A percentile compares a stretch with the other conserved stretches of the same genome.
phyloP scores from a whole-genome alignment of 208 protist genomes.

The Porcisia deanei region DNA sequence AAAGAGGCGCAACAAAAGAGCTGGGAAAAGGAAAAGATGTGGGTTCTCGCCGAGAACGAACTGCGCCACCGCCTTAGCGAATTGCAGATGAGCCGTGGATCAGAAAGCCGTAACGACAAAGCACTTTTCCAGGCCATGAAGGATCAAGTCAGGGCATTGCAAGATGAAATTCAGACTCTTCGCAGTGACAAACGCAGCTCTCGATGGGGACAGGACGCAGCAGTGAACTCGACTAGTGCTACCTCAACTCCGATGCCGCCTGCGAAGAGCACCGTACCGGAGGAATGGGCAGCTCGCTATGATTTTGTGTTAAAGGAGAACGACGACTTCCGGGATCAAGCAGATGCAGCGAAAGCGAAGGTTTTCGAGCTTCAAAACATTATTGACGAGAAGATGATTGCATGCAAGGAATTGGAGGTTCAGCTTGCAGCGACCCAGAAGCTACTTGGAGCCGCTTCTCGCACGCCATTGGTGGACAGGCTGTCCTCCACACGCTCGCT shows the following conservation, averaged over 20 bases:
- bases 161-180: conserved; percentile 30
- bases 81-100: conserved; percentile 27
- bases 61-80: conserved; percentile 41
- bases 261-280: neutral
- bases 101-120: conserved; percentile 37
- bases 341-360: conserved; percentile 38
- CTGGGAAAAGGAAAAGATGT: conserved; percentile 73
- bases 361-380: conserved; percentile 36
- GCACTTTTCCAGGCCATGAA: conserved; percentile 67
- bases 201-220: conserved; percentile 6
- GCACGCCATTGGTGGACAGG: neutral
- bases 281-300: conserved; percentile 21
- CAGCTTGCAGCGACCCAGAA: conserved; percentile 37
- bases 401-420: conserved; percentile 56
- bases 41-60: conserved; percentile 40
- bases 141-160: conserved; percentile 48
- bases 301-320: conserved; percentile 33
- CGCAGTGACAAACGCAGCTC: conserved; percentile 16
- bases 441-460: conserved; percentile 3
- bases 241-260: too few relatives aligned
- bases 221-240: neutral
- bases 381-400: conserved; percentile 42
- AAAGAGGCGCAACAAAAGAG: conserved; percentile 49
- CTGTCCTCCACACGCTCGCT: conserved; percentile 9
- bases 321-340: conserved; percentile 45